Base-by-base conservation (phyloP, 306 rosid species). In the Acacia melanoxylon region DNA sequence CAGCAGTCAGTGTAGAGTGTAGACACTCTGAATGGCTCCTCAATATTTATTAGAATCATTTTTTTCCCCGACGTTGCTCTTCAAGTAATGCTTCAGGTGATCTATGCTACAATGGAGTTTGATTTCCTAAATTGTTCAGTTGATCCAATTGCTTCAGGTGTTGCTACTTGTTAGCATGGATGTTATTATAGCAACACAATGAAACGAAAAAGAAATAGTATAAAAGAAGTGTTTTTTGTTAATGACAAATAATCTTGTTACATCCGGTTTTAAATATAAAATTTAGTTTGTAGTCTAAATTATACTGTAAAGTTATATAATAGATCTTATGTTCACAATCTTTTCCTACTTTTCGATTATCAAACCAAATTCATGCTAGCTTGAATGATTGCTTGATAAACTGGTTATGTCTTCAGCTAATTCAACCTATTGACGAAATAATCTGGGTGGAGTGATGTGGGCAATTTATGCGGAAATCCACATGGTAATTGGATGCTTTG, bases 31-130 rank as follows among this genome's bases (percentile, higher is more conserved):
- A 63, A 77, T 63, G 58, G 25, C 59, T 40, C 59, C 83, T 46
- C 86, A 74, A 35, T 19, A 76, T 77, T 69, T 56, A 86, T 90
- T 86, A 85, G 88, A 90, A 76, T 80, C 46, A 22, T 65, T 40
- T 69, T 33, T 6, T 65, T 40, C 17, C 68, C 51, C 46, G 35
- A 68, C 42, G 68, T 49, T 41, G 6, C 9, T 75, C 13, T 16
- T 31, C 70, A 27, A 46, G 41, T 65, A 74, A 44, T 67, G 71
- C 15, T 61, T 5, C 59, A 17, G 75, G 49, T 46, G 24, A 56
- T 56, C 61, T 6, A 56, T 56, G 62, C 62, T 8, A 8, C 25
- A 56, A 56, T 56, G 62, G 12, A 20, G 8, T 56, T 56, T 56
- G 25, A 56, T 56, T n/a, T 20, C 62, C 62, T 56, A 6, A 19